phyloP scores from a whole-genome alignment of 2,329 filamentous ascomycete species.

The Paracorniculantispora psalliotae region DNA sequence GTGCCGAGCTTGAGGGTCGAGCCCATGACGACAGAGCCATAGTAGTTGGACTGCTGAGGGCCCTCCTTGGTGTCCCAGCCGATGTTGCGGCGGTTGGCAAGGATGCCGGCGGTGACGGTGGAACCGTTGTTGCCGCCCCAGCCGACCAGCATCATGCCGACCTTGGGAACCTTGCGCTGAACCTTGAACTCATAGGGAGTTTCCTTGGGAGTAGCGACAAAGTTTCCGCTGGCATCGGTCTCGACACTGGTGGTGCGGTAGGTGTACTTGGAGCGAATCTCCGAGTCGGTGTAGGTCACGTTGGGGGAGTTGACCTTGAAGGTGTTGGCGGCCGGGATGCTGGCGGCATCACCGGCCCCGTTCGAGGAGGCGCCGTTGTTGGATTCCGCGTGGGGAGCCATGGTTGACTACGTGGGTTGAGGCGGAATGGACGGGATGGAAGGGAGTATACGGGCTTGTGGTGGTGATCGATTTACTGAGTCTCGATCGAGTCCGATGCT shows the following conservation, averaged over 20 bases:
- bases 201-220: slow-evolving; percentile 80
- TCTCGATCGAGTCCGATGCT: slow-evolving; percentile 64
- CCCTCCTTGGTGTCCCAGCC: slow-evolving; percentile 94
- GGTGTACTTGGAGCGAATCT: slow-evolving; percentile 91
- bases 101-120: slow-evolving; percentile 93
- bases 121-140: slow-evolving; percentile 98
- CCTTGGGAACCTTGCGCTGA: slow-evolving; percentile 86
- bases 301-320: slow-evolving; percentile 92
- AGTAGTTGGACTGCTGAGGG: slow-evolving; percentile 84
- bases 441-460: slow-evolving; percentile 18
- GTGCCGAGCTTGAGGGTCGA: slow-evolving; percentile 96
- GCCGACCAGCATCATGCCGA: slow-evolving; percentile 95
- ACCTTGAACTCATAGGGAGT: slow-evolving; percentile 97
- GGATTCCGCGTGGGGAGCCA: slow-evolving; percentile 87
- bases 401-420: slow-evolving; percentile 41
- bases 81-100: slow-evolving; percentile 85
- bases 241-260: slow-evolving; percentile 90
- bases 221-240: slow-evolving; percentile 66
- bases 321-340: slow-evolving; percentile 44
- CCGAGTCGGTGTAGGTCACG: slow-evolving; percentile 79
- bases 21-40: slow-evolving; percentile 93
- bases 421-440: slow-evolving; percentile 16
- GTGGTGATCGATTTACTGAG: slow-evolving; percentile 44
- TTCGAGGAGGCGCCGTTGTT: slow-evolving; percentile 51
- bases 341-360: slow-evolving; percentile 51